phyloP scores from a whole-genome alignment of 257 asterid species.

The Jacaranda copaia region DNA sequence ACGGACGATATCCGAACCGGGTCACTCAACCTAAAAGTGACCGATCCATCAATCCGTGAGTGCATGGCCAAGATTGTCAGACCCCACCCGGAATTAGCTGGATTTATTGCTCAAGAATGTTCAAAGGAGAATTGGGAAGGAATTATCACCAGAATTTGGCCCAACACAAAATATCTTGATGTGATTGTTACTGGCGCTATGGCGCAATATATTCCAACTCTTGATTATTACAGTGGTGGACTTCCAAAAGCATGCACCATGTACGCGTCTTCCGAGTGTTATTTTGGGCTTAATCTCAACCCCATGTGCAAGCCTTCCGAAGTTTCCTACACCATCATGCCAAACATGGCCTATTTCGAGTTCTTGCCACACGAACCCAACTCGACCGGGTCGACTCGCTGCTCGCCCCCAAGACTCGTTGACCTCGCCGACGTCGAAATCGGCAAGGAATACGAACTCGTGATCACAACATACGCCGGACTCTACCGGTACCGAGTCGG shows the following conservation, averaged over 20 bases:
- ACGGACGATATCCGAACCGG: slow-evolving; percentile 75
- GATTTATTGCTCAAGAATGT: slow-evolving; percentile 61
- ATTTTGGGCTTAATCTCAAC: slow-evolving; percentile 87
- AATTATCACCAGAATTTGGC: slow-evolving; percentile 89
- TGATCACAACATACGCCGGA: slow-evolving; percentile 87
- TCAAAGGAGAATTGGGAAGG: slow-evolving; percentile 74
- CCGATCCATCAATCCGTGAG: slow-evolving; percentile 55
- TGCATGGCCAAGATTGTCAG: slow-evolving; percentile 55
- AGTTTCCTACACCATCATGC: slow-evolving; percentile 94
- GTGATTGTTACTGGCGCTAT: slow-evolving; percentile 97
- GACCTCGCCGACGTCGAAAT: slow-evolving; percentile 82
- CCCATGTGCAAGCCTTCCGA: slow-evolving; percentile 92
- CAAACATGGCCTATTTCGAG: slow-evolving; percentile 98
- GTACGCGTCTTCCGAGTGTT: slow-evolving; percentile 98
- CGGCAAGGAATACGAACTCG: slow-evolving; percentile 92
- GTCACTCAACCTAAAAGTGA: slow-evolving; percentile 54
- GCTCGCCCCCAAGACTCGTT: slow-evolving; percentile 59
- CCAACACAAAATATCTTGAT: slow-evolving; percentile 83
- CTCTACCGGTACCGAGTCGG: slow-evolving; percentile 88
- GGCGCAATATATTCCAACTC: slow-evolving; percentile 96
- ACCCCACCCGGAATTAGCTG: slow-evolving; percentile 70
- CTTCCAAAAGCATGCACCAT: slow-evolving; percentile 88
- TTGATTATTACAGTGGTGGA: slow-evolving; percentile 87
- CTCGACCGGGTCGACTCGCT: slow-evolving; percentile 42
- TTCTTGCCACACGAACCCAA: slow-evolving; percentile 72